Evolutionary conservation across 768 basidiomycete genomes (phyloP).

Genomic region (Tulasnella sp.): DNA sequence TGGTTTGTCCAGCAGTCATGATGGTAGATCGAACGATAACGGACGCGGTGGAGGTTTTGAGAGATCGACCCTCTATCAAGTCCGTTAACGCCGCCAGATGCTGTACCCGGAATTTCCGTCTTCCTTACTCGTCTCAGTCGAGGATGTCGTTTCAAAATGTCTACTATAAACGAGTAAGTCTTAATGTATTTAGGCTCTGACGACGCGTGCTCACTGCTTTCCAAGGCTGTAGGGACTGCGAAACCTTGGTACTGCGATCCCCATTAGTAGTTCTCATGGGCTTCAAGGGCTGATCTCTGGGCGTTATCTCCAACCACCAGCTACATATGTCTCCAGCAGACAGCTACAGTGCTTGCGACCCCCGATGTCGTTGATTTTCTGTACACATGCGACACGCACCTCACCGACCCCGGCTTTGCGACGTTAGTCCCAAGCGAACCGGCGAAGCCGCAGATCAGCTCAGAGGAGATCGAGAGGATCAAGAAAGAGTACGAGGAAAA

Average conservation of each 20-base stretch:
- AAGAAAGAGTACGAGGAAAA: constrained; percentile 57
- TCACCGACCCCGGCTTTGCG: constrained; percentile 69
- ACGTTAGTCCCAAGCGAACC: constrained; percentile 34
- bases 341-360: constrained; percentile 75
- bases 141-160: constrained; percentile 56
- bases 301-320: constrained; percentile 1
- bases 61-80: neutral
- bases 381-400: constrained; percentile 73
- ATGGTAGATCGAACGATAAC: neutral
- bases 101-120: neutral
- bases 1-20: constrained; percentile 23
- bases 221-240: constrained; percentile 63
- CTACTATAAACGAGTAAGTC: constrained; percentile 26
- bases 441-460: constrained; percentile 28
- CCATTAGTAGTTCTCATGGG: constrained; percentile 2
- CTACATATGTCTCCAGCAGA: constrained; percentile 53
- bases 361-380: constrained; percentile 74
- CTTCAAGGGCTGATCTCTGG: neutral
- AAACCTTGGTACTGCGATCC: constrained; percentile 41
- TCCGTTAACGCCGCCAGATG: neutral
- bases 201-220: neutral
- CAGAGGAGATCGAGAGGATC: constrained; percentile 75
- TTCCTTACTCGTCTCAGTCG: neutral
- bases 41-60: neutral
- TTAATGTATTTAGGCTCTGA: neutral